Percentiles rank a stretch among this genome's conserved stretches.
Conservation (phyloP, 23 red algal genomes). For the Agarophyton chilense region DNA sequence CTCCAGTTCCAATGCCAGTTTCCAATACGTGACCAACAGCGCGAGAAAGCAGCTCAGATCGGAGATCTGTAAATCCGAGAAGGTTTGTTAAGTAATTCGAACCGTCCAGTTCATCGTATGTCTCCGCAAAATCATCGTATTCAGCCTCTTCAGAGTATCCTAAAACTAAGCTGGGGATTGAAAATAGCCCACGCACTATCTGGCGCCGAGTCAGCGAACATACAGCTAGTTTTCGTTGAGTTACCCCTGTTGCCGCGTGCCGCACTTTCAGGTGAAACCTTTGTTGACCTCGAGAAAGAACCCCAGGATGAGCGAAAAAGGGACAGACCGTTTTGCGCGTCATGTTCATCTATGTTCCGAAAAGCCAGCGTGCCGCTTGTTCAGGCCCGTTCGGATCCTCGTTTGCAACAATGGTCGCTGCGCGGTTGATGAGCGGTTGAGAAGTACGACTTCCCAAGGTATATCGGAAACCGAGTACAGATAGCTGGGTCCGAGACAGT, state of each 20-base stretch:
- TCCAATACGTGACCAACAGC: slow-evolving; percentile 75
- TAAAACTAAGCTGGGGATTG: neutral
- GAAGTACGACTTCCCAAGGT: no score
- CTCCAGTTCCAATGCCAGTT: slow-evolving; percentile 73
- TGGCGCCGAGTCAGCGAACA: slow-evolving; percentile 13
- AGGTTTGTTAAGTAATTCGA: slow-evolving; percentile 27
- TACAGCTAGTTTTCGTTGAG: neutral
- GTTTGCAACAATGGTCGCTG: no score
- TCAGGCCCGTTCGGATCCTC: no score
- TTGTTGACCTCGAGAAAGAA: no score
- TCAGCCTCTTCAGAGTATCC: slow-evolving; percentile 15
- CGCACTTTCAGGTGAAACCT: neutral
- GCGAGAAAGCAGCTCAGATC: slow-evolving; percentile 43
- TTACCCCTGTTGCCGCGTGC: neutral
- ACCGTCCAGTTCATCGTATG: slow-evolving; percentile 70
- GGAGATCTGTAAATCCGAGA: slow-evolving; percentile 65
- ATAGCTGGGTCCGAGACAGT: no score
- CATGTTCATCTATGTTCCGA: no score
- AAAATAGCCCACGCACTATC: neutral
- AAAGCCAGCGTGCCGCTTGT: no score
- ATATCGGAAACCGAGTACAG: no score
- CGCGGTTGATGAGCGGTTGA: no score
- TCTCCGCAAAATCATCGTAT: slow-evolving; percentile 65
- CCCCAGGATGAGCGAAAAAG: no score
- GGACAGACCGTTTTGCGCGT: no score